Evolutionary conservation across 179 eudicot species (phyloP).

Genomic region (Sideroxylon spinosum): DNA sequence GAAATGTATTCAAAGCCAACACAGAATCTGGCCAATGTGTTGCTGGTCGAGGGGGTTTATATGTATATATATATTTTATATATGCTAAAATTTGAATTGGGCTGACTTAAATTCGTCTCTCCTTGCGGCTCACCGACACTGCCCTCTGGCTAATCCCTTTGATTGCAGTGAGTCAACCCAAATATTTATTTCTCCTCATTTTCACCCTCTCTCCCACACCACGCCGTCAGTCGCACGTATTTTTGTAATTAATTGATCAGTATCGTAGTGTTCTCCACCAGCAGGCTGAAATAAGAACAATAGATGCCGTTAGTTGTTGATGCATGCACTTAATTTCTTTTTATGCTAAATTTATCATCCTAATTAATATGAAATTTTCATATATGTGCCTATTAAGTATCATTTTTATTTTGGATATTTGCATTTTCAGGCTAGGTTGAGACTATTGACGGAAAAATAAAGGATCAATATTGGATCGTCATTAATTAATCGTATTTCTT

Average conservation of each 20-base stretch:
- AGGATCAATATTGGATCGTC: too few relatives aligned
- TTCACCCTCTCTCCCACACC: background rate
- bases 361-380: background rate
- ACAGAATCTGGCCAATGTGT: constrained; percentile 13
- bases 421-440: background rate
- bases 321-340: background rate
- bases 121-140: constrained; percentile 14
- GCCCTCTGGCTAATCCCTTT: constrained; percentile 4
- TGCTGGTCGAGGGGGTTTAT: background rate
- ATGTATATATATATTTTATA: background rate
- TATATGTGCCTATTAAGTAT: background rate
- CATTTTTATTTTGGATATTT: too few relatives aligned
- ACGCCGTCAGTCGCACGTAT: too few relatives aligned
- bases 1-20: background rate
- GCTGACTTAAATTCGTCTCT: constrained; percentile 15
- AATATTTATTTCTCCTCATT: background rate
- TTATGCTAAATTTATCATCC: too few relatives aligned
- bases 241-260: too few relatives aligned
- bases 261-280: too few relatives aligned
- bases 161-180: constrained; percentile 6
- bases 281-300: background rate
- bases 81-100: background rate
- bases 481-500: too few relatives aligned
- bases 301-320: background rate
- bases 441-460: background rate